Conservation (phyloP, 2,329 filamentous ascomycete genomes). For the Bertia moriformis region DNA sequence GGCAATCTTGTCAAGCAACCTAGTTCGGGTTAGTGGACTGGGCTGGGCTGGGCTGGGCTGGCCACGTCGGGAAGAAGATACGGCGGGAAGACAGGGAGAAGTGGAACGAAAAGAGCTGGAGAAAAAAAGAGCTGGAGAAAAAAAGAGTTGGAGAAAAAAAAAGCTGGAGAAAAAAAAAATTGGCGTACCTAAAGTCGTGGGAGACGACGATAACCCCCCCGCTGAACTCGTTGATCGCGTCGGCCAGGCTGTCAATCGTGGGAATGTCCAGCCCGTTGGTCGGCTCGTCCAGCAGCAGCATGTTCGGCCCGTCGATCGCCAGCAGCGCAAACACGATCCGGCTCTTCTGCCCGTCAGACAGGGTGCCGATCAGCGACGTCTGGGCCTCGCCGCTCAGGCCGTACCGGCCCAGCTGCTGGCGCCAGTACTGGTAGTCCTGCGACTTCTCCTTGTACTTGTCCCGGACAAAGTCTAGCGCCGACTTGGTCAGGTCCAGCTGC, state of each 20-base stretch:
- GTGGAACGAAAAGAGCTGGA: conserved; percentile 7
- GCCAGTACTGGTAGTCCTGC: conserved; percentile 99
- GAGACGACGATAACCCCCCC: conserved; percentile 96
- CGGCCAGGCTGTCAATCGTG: conserved; percentile 91
- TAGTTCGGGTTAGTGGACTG: conserved; percentile 28
- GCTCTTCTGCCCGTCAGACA: conserved; percentile 94
- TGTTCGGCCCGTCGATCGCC: conserved; percentile 91
- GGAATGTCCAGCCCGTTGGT: conserved; percentile 99
- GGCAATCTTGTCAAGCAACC: conserved; percentile 96
- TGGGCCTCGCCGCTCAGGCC: conserved; percentile 85
- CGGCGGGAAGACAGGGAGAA: neutral
- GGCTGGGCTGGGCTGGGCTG: conserved; percentile 8
- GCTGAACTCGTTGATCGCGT: conserved; percentile 90
- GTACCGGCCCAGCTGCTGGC: conserved; percentile 89
- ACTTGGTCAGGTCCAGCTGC: conserved; percentile 96
- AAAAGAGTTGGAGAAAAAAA: neutral
- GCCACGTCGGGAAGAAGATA: neutral
- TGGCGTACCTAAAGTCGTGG: conserved; percentile 87
- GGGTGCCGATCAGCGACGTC: conserved; percentile 91
- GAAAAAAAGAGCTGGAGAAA: conserved; percentile 5
- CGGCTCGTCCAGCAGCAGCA: conserved; percentile 94
- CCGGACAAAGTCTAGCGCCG: conserved; percentile 88
- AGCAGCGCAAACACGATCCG: conserved; percentile 97
- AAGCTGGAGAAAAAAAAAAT: neutral
- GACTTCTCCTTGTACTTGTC: conserved; percentile 82